Percentiles rank a stretch among this genome's conserved stretches.
These are phyloP conservation scores for Gastrolobium villosum DNA, from an alignment of 306 rosid genomes.

Conservation along the genomic window DNA sequence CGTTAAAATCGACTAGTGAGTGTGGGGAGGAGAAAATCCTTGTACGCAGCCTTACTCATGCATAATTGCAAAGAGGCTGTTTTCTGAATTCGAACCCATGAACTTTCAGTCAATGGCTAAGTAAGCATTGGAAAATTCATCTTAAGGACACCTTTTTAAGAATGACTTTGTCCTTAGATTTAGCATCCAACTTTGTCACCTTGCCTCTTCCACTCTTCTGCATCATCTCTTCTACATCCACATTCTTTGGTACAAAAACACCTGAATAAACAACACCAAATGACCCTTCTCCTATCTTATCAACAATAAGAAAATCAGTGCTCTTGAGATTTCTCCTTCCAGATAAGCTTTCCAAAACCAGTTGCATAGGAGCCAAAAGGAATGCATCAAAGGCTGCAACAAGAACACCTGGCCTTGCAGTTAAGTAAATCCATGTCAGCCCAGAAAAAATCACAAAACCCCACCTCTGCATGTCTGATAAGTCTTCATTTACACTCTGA, in stretches of 20 bases:
- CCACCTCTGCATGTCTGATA: constrained; percentile 75
- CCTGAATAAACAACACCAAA: constrained; percentile 84
- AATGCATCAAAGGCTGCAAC: constrained; percentile 83
- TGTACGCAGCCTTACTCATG: too few relatives aligned
- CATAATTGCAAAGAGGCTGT: too few relatives aligned
- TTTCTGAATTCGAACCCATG: too few relatives aligned
- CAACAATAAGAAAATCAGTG: constrained; percentile 67
- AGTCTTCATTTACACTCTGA: constrained; percentile 59
- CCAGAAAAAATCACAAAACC: constrained; percentile 65
- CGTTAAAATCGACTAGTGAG: too few relatives aligned
- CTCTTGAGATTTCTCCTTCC: constrained; percentile 73
- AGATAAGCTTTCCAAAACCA: constrained; percentile 64
- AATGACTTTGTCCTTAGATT: constrained; percentile 74
- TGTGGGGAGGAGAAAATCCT: too few relatives aligned
- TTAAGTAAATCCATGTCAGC: constrained; percentile 73
- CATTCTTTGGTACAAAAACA: constrained; percentile 67
- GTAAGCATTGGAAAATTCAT: constrained; percentile 13
- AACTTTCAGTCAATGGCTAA: neutral
- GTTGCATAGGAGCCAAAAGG: constrained; percentile 80
- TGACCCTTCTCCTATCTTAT: constrained; percentile 83
- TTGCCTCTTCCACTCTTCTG: constrained; percentile 61
- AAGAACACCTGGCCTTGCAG: constrained; percentile 87
- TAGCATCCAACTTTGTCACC: constrained; percentile 49
- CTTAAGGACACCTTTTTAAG: constrained; percentile 71
- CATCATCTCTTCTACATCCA: constrained; percentile 48